Base-by-base conservation (phyloP, 768 basidiomycete genomes). In the Kondoa subrosea region DNA sequence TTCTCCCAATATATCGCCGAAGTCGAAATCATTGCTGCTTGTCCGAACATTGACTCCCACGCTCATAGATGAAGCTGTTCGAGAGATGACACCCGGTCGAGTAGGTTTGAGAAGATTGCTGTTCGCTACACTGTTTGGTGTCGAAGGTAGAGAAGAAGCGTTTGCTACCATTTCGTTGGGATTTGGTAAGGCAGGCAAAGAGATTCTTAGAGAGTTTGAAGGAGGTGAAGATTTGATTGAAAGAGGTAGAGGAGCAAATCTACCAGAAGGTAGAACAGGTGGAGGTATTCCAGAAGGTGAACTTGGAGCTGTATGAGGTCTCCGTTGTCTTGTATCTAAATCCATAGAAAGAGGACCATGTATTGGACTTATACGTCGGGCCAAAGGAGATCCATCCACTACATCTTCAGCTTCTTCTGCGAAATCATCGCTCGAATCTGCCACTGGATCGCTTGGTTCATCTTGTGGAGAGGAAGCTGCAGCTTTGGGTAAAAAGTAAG, bases 1-100 rank as follows among this genome's bases (percentile, higher is more conserved):
- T 75, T 88, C 86, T 25, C 88, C 88, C 1, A 89, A 80, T n/a
- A 83, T 81, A 33, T 83, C 80, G 2, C 85, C 85, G 72, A 89
- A 86, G 67, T 83, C 81, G 74, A 88, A 88, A 76, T 89, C 87
- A 8, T 63, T 27, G 30, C 27, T 32, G 27, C 29, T 31, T 21
- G 29, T 27, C 3, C 61, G 61, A 32, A 63, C 61, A 17, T 31
- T 33, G 61, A 63, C 61, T 27, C 61, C 61, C 17, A 63, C 30
- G 27, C 29, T 31, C 26, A 32, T 16, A 32, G 61, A 27, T 17
- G 61, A 63, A 3, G 61, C 61, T 27, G 61, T 31, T 27, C 61
- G 61, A 33, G 61, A 30, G 25, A 59, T 59, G 27, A 63, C 15
- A 8, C 61, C 61, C 8, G 61, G 30, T 33, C 30, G 27, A 33